Evolutionary conservation across 2,329 filamentous ascomycete species (phyloP).

Genomic region (Geoglossum cookeanum): DNA sequence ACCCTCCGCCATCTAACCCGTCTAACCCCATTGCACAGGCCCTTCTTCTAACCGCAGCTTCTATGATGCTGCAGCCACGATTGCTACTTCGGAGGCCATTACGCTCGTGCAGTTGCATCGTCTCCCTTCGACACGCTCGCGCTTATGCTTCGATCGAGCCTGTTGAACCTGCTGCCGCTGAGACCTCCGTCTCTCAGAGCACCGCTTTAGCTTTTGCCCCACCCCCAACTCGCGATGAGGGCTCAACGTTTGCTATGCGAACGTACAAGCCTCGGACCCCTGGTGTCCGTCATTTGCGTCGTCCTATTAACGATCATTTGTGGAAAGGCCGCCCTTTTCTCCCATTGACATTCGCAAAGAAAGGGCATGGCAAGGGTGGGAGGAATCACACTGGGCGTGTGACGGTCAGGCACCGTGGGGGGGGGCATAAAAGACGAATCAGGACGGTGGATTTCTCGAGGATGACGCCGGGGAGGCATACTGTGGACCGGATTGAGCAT

Average conservation of each 20-base stretch:
- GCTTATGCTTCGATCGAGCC: conserved; percentile 30
- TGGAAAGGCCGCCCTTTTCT: conserved; percentile 82
- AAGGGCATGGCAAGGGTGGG: conserved; percentile 81
- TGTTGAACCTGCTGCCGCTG: conserved; percentile 12
- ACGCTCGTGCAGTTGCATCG: conserved; percentile 28
- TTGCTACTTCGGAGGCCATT: conserved; percentile 34
- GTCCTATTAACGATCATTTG: conserved; percentile 88
- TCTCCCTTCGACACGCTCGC: conserved; percentile 20
- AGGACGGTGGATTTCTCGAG: conserved; percentile 79
- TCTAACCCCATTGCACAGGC: not conserved
- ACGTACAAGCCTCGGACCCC: conserved; percentile 90
- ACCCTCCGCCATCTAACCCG: not conserved
- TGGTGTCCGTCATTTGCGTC: conserved; percentile 74
- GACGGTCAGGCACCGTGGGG: conserved; percentile 80
- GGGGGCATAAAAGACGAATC: conserved; percentile 81
- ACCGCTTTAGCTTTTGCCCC: conserved; percentile 12
- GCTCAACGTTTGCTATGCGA: conserved; percentile 35
- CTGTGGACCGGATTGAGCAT: conserved; percentile 88
- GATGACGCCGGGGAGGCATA: conserved; percentile 57
- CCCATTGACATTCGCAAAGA: conserved; percentile 75
- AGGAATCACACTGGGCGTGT: conserved; percentile 74
- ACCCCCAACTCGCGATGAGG: conserved; percentile 22
- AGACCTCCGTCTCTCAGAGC: conserved; percentile 15
- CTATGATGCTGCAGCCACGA: conserved; percentile 45
- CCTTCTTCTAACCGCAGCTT: not conserved